Evolutionary conservation across 441 rosid genomes (phyloP), one percentile per base, ranked within the genome.

Genomic region (Populus hybrid): DNA sequence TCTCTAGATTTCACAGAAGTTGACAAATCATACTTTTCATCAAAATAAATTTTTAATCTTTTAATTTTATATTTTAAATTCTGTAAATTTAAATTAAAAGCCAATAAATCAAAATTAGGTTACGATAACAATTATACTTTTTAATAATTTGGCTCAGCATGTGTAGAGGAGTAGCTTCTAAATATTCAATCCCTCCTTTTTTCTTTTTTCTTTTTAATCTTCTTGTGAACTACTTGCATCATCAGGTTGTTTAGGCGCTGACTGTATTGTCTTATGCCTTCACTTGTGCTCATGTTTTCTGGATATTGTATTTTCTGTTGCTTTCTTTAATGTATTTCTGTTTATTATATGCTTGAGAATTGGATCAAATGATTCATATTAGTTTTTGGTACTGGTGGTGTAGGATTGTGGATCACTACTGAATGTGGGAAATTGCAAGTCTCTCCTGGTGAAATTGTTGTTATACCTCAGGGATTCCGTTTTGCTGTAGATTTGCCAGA

Each of bases 371-470:
- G 14, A 0, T 11, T 40, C 46, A 10, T 40, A 40, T 46, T 46
- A 46, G 16, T 46, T 12, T 46, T 3, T 14, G 57, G 69, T 71
- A n/a, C 32, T 81, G 57, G 75, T 77, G 83, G 30, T 68, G 6
- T 75, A 95, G 98, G 97, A 85, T 82, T 95, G 75, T 92, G 95
- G 97, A 91, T 95, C 81, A 89, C 94, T 54, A 92, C 97, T 3
- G 99, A 95, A 83, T 94, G 97, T 81, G 99, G 99, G 79, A 91
- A 88, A 85, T 79, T 95, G 83, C 86, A 89, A 78, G 95, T 95
- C 34, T 87, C 90, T 70, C 97, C 98, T 7, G 97, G 99, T 81
- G 99, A 95, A 83, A 87, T 94, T 74, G 88, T 80, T 80, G 92
- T 94, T 81, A 81, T 92, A 83, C 98, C 98, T 66, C 99, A 94